Evolutionary conservation across 768 basidiomycete genomes (phyloP), one percentile per base, ranked within the genome.

Genomic region (Lentinus brumalis): DNA sequence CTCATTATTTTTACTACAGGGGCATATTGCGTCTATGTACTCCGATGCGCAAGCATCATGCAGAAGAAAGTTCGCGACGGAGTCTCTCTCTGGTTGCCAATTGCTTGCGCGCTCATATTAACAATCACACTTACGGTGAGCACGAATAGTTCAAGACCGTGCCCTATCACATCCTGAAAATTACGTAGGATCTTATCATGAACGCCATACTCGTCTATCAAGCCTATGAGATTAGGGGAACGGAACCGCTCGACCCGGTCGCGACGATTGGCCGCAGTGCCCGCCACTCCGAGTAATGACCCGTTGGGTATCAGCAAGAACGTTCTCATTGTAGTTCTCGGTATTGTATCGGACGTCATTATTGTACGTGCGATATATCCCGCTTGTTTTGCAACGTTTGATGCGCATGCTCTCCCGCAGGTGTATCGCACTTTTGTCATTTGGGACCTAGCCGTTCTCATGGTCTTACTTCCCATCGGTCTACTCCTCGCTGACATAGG

Each of bases 311-410:
- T 58, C 10, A 15, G 35, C 21, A 58, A 58, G 57, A 52, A 52
- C 46, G 39, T 42, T n/a, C 21, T 58, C 50, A 58, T 26, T 40
- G 41, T 52, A 16, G 50, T 35, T 29, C 50, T 58, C 6, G 50
- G 40, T 7, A 51, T 58, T 29, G 18, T 58, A 29, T 58, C 57
- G 16, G 57, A 58, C 50, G 29, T 42, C 15, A 52, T 58, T 40
- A 58, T 58, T 5, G 57, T 26, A 26, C 21, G 21, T 26, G 21
- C 21, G 21, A 26, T 26, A 26, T 2, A 26, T 2, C 2, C 2
- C 21, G 21, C 21, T 2, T 26, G 21, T 26, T 2, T 26, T 26
- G 21, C 21, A 26, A 26, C 21, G 21, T 26, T 26, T 26, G 21
- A 26, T 26, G 21, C 21, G 21, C 21, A 26, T 26, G 21, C 21